Base-by-base conservation (phyloP, 2,329 filamentous ascomycete genomes). In the Phialophora expanda region DNA sequence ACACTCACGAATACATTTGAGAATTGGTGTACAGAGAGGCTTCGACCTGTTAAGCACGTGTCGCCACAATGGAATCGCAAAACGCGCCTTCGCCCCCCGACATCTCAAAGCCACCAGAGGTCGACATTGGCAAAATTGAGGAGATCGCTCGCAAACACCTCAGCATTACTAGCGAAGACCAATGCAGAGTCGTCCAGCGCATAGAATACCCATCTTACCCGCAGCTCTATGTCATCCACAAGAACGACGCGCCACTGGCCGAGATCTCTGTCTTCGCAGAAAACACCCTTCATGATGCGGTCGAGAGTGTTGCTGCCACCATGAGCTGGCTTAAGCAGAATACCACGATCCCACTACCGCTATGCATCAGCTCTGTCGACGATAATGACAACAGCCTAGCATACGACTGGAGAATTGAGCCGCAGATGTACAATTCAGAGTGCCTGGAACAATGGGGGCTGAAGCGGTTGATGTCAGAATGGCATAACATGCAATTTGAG, bases 251-350 rank as follows among this genome's bases (percentile, higher is more conserved):
- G 4, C 20, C 46, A 22, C 46, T 50, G 3, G 46, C 46, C 12
- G 24, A 20, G 20, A 20, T 50, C 46, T 24, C n/a, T 11, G 20
- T 50, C 46, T 22, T 4, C 46, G 4, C 20, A 8, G 20, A 24
- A 50, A 26, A 8, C 46, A 20, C 46, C n/a, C 46, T 4, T 50
- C n/a, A 20, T 20, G 46, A 50, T 20, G 24, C n/a, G 20, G 24
- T 50, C 7, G n/a, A 20, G 46, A 50, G 46, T 24, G 11, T 50
- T 4, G n/a, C 46, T 50, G 46, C 46, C 20, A 22, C 46, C 46
- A 22, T 22, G n/a, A 20, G n/a, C 24, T 50, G 46, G 46, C 46
- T 50, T 4, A 50, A 50, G 46, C 46, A 50, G 46, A 50, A 50
- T 24, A 50, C 46, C 46, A 24, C 1, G 4, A 4, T 50, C 17